Percentiles rank a stretch among this genome's conserved stretches.
Evolutionary conservation across 2,329 filamentous ascomycete species (phyloP).

Genomic region (Cercospora zeae-maydis): DNA sequence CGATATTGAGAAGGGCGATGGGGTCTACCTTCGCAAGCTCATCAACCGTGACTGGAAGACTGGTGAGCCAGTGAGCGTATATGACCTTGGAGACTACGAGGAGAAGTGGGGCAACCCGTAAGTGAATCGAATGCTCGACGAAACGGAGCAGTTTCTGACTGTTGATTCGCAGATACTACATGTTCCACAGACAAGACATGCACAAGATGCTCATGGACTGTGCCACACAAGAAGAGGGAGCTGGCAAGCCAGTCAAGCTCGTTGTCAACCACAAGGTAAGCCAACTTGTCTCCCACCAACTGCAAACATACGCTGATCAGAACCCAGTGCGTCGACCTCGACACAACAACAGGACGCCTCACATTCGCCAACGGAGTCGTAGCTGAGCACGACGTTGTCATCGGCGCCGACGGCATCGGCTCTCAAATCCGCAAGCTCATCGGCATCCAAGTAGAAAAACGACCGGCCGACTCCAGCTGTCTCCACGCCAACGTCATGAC

Average conservation of each 20-base stretch:
- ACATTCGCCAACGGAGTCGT: slow-evolving; percentile 53
- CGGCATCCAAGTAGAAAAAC: slow-evolving; percentile 59
- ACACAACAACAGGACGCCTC: slow-evolving; percentile 47
- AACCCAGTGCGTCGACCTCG: slow-evolving; percentile 47
- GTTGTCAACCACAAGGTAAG: slow-evolving; percentile 52
- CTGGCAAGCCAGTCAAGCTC: slow-evolving; percentile 53
- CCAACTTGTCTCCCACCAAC: slow-evolving; percentile 34
- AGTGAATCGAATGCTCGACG: slow-evolving; percentile 4
- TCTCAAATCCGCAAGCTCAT: slow-evolving; percentile 61
- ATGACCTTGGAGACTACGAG: slow-evolving; percentile 63
- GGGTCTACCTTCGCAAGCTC: slow-evolving; percentile 61
- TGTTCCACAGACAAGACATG: slow-evolving; percentile 69
- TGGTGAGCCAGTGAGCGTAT: slow-evolving; percentile 62
- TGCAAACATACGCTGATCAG: background rate
- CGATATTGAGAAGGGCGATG: slow-evolving; percentile 61
- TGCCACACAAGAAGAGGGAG: slow-evolving; percentile 51
- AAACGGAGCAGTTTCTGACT: background rate
- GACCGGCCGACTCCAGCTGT: slow-evolving; percentile 59
- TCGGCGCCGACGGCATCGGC: slow-evolving; percentile 66
- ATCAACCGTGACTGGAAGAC: slow-evolving; percentile 70
- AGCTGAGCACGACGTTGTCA: slow-evolving; percentile 56
- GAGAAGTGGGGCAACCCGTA: slow-evolving; percentile 58
- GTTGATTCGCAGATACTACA: slow-evolving; percentile 51
- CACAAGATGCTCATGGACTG: slow-evolving; percentile 62
- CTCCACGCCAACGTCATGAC: slow-evolving; percentile 63